These are phyloP conservation scores for Coccinonectria pachysandricola DNA, from an alignment of 2,329 filamentous ascomycete genomes.

Conservation along the genomic window DNA sequence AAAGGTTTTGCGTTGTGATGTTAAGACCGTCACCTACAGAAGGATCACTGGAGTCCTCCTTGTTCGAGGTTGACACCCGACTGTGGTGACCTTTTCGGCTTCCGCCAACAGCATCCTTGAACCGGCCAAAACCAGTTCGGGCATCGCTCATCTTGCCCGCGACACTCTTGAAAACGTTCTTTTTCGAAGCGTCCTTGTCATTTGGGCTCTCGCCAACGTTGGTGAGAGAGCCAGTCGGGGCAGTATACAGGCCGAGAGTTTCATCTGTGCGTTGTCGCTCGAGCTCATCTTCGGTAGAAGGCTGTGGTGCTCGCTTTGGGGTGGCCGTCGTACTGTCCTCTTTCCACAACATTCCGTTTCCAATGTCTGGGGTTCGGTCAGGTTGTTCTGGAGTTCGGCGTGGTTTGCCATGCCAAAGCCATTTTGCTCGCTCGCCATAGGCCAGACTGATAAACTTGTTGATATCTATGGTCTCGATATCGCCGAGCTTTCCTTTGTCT, in stretches of 20 bases:
- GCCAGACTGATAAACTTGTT: conserved; percentile 71
- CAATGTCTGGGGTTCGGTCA: conserved; percentile 36
- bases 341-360: conserved; percentile 42
- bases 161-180: conserved; percentile 67
- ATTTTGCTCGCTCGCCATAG: conserved; percentile 76
- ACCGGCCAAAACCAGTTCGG: conserved; percentile 69
- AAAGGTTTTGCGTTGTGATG: conserved; percentile 10
- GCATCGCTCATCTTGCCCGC: conserved; percentile 72
- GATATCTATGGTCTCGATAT: conserved; percentile 85
- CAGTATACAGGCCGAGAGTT: conserved; percentile 31
- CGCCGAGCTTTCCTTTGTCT: conserved; percentile 81
- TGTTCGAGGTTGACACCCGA: conserved; percentile 37
- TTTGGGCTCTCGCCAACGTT: conserved; percentile 36
- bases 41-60: conserved; percentile 40
- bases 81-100: conserved; percentile 41
- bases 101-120: conserved; percentile 73
- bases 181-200: conserved; percentile 50
- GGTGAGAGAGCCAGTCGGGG: conserved; percentile 34
- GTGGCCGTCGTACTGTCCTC: conserved; percentile 34
- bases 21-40: conserved; percentile 2
- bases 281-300: conserved; percentile 42
- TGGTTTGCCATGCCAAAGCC: conserved; percentile 89
- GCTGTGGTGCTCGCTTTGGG: conserved; percentile 39
- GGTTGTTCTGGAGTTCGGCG: conserved; percentile 49
- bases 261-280: conserved; percentile 37